phyloP scores from a whole-genome alignment of 1,139 yeast genomes.

The Geotrichum reessii region DNA sequence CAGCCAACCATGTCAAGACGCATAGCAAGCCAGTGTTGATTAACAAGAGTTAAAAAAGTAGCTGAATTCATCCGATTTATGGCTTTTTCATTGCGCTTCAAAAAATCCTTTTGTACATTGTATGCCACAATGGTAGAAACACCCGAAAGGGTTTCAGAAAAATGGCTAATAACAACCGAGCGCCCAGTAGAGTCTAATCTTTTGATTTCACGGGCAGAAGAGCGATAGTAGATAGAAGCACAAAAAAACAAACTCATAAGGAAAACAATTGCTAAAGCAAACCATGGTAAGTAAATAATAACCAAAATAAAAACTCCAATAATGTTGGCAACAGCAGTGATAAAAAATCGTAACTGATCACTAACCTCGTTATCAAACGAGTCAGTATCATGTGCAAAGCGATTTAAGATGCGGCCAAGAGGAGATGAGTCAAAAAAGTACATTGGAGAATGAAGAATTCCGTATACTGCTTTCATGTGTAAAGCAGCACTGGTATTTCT shows the following conservation, averaged over 20 bases:
- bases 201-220: conserved; percentile 73
- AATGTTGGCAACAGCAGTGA: conserved; percentile 47
- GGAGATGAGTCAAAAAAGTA: conserved; percentile 63
- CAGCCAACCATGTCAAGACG: conserved; percentile 54
- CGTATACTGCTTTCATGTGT: conserved; percentile 47
- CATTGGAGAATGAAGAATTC: conserved; percentile 71
- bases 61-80: conserved; percentile 68
- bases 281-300: conserved; percentile 69
- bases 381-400: conserved; percentile 81
- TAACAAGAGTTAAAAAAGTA: conserved; percentile 55
- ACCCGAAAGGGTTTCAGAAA: conserved; percentile 70
- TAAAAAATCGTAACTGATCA: conserved; percentile 40
- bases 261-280: conserved; percentile 62
- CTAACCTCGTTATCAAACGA: conserved; percentile 64
- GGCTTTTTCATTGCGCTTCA: conserved; percentile 44
- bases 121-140: conserved; percentile 65
- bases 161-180: conserved; percentile 69
- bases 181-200: conserved; percentile 72
- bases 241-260: conserved; percentile 43
- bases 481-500: conserved; percentile 39
- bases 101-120: conserved; percentile 44
- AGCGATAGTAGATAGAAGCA: conserved; percentile 59
- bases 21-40: conserved; percentile 73
- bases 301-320: conserved; percentile 63
- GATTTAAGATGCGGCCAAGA: conserved; percentile 60